Base-by-base conservation (phyloP, 2,329 filamentous ascomycete genomes). In the Botrytis sinoallii region DNA sequence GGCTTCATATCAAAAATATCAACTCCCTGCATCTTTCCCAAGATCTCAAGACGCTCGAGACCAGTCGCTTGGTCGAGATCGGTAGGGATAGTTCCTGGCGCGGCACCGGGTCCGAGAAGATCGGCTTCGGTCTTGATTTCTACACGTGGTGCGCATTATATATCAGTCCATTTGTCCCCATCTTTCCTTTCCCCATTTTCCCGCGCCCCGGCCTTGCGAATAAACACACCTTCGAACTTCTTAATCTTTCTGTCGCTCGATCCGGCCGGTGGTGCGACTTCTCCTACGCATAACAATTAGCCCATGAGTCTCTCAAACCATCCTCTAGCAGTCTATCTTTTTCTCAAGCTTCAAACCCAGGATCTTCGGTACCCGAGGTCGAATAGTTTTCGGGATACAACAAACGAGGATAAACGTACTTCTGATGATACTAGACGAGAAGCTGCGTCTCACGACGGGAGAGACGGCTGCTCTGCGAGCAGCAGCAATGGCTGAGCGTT, bases 1-100 rank as follows among this genome's bases (percentile, higher is more conserved):
- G 96, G 96, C 85, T 90, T 92, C 96, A 98, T 97, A 86, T 99
- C 95, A 87, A 99, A 99, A 83, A 98, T 88, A 83, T 99, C 96
- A 81, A 98, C 87, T 79, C 96, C 95, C 88, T 98, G 94, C 92
- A 98, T 97, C 91, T 99, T 99, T 86, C 96, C 96, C 83, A 99
- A 88, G 82, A 99, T 96, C 86, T 99, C 96, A 80, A 99, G 90
- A 90, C 96, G 95, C 88, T 99, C 96, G 75, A 98, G 89, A 93
- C 96, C 96, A 80, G 96, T 98, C 75, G 96, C 86, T 85, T 99
- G 96, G 84, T 98, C 94, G 83, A 97, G 85, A 85, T 99, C 96
- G 85, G 93, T 97, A 78, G 96, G 94, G 79, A 99, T 87, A 83
- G 92, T 93, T 82, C 96, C 95, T 77, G 90, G 86, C 80, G 89